Base-by-base conservation (phyloP, 1,284 basidiomycete species). In the Puccinia coronata region DNA sequence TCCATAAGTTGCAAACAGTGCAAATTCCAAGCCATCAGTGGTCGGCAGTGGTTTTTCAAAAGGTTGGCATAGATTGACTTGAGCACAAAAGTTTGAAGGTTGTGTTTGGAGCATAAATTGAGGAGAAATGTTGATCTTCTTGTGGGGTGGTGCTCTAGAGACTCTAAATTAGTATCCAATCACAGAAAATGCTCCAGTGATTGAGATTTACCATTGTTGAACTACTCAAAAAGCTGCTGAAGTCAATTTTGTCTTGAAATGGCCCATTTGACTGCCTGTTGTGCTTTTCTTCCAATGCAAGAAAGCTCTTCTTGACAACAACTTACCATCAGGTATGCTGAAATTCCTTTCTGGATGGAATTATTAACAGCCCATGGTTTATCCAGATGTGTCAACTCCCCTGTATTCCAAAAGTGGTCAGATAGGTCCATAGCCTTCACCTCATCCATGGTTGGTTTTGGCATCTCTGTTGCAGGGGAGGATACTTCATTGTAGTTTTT, bases 321-420 rank as follows among this genome's bases (percentile, higher is more conserved):
- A n/a, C n/a, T 11, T 5, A 53, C 8, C 3, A 34, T 11, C 1
- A 72, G 43, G 34, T 53, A 72, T 34, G 39, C 41, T 16, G 36
- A 1, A 6, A 72, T 72, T 49, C 41, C 70, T 6, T 49, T 31
- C 28, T 55, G 41, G 5, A 49, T 72, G 20, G n/a, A 23, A 20
- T 9, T 2, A 8, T 72, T 14, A 36, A 55, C 31, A 9, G 70
- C 70, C 70, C 70, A 72, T 11, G 70, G 70, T 53, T 72, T 31
- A 6, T 72, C 12, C 1, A 49, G 70, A 34, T 72, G 70, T 9
- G 18, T 53, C 9, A 72, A 53, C 14, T 8, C 4, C 12, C 70
- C 70, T 0, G 34, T 34, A 31, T 72, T 55, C 70, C 70, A 72
- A 28, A 72, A 72, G 5, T 20, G 23, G 16, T 72, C 47, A 36